Evolutionary conservation across 192 early-diverging fungal genomes (phyloP).

Genomic region (Coemansia reversa): DNA sequence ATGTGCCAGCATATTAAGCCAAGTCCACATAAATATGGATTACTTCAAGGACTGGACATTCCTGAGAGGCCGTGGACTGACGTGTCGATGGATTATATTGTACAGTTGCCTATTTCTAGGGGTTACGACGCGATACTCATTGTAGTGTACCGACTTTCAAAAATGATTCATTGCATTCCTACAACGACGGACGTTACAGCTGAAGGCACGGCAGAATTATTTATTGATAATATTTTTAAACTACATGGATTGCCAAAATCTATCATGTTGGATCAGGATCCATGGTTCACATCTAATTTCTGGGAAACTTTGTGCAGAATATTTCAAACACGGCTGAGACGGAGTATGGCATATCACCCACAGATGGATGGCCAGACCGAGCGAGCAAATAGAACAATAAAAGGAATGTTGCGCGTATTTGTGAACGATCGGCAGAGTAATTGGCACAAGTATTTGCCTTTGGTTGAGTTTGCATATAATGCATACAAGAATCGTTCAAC

Average conservation of each 20-base stretch:
- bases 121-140: constrained; percentile 7
- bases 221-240: background rate
- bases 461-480: constrained; percentile 59
- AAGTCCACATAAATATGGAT: background rate
- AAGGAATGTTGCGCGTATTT: constrained; percentile 42
- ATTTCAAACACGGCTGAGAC: constrained; percentile 23
- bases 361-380: constrained; percentile 12
- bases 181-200: constrained; percentile 5
- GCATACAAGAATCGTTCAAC: constrained; percentile 5
- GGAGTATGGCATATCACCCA: constrained; percentile 48
- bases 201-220: background rate
- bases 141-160: constrained; percentile 5
- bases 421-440: constrained; percentile 41
- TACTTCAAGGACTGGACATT: background rate
- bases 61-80: background rate
- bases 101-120: background rate
- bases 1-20: background rate
- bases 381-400: constrained; percentile 34
- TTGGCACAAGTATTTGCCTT: constrained; percentile 46
- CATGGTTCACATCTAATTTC: constrained; percentile 13
- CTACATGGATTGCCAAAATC: constrained; percentile 6
- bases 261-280: too few relatives aligned
- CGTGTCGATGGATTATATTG: constrained; percentile 19
- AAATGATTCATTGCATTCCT: background rate
- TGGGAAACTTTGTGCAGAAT: constrained; percentile 13